These are phyloP conservation scores for Neospora caninum DNA, from an alignment of 169 alveolate genomes.

Conservation along the genomic window DNA sequence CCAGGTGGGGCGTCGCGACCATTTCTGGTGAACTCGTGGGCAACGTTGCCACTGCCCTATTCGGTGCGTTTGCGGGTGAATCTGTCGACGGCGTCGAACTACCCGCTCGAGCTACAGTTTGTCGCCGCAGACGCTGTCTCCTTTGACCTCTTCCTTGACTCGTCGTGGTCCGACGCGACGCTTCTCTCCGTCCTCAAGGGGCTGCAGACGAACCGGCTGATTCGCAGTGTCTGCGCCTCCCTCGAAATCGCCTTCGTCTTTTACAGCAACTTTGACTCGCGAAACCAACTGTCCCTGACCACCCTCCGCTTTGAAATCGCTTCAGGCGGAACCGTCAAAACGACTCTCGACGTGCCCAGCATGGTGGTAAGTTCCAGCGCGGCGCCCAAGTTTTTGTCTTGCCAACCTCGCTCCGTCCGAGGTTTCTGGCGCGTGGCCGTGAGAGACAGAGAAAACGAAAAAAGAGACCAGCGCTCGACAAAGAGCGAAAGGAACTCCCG, in stretches of 20 bases:
- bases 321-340: not conserved
- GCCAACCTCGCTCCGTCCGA: no score
- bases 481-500: no score
- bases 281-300: not conserved
- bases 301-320: not conserved
- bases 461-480: no score
- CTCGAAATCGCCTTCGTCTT: not conserved
- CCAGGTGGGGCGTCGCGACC: not conserved
- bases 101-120: not conserved
- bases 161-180: not conserved
- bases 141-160: not conserved
- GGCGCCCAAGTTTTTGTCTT: no score
- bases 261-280: not conserved
- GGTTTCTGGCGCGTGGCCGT: no score
- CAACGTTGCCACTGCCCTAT: not conserved
- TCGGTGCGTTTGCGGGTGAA: slow-evolving; percentile 10
- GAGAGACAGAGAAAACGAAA: no score
- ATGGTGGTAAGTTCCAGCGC: not conserved
- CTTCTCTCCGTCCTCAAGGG: not conserved
- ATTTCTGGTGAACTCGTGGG: not conserved
- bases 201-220: not conserved
- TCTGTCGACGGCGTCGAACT: not conserved
- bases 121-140: not conserved
- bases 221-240: not conserved
- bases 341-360: not conserved